A percentile compares a stretch with the other conserved stretches of the same genome.
phyloP scores from a whole-genome alignment of 768 basidiomycete species.

The Pholiota conissans region DNA sequence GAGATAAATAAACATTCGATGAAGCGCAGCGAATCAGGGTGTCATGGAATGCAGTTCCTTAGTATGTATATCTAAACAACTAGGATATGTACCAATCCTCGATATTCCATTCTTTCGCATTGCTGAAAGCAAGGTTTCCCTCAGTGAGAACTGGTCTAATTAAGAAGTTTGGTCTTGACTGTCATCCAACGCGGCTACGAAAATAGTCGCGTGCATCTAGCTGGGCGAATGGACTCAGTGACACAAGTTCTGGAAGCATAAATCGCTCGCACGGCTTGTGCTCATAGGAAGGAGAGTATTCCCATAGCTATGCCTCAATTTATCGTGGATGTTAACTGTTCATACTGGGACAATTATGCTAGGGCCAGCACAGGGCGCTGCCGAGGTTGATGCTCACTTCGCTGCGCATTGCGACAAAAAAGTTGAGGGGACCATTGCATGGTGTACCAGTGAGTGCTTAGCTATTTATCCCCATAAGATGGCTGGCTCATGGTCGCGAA shows the following conservation, averaged over 20 bases:
- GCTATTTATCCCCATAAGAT: not conserved
- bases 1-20: too few relatives aligned
- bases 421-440: constrained; percentile 68
- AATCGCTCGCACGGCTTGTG: constrained; percentile 55
- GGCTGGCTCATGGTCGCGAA: constrained; percentile 1
- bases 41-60: too few relatives aligned
- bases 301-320: not conserved
- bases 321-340: not conserved
- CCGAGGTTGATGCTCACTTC: constrained; percentile 68
- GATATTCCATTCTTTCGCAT: too few relatives aligned
- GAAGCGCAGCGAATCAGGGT: too few relatives aligned
- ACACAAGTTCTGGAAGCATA: constrained; percentile 58
- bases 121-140: too few relatives aligned
- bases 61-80: too few relatives aligned
- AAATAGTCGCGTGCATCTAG: constrained; percentile 46
- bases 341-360: constrained; percentile 59
- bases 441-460: constrained; percentile 69
- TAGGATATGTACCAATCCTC: too few relatives aligned
- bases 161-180: not conserved
- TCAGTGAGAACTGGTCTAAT: too few relatives aligned
- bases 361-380: constrained; percentile 63
- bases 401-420: constrained; percentile 49
- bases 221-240: constrained; percentile 52
- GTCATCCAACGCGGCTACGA: constrained; percentile 32
- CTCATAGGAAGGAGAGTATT: constrained; percentile 61